Base-by-base conservation (phyloP, 192 early-diverging fungal species). In the Backusella tarrabulga region DNA sequence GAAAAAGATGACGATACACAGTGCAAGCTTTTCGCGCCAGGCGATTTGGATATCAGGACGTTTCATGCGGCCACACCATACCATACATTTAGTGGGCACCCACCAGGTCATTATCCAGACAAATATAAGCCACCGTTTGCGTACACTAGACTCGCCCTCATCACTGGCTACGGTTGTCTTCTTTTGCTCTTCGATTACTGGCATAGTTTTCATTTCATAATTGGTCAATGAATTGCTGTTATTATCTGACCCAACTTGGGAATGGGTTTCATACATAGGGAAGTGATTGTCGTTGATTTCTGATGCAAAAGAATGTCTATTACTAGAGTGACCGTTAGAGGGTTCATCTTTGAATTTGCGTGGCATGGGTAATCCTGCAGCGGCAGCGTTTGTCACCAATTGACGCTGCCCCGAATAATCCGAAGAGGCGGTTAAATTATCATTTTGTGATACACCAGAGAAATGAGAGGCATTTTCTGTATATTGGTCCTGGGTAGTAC, bases 11-110 rank as follows among this genome's bases (percentile, higher is more conserved):
- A 99, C 81, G 77, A 94, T 80, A 75, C 95, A 96, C n/a, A 99
- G 88, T 5, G 98, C 92, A 6, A 97, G 89, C 83, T 99, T 98
- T 83, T 99, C 98, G 68, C 98, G 90, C 98, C 98, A 99, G 15
- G 98, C 98, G 84, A 95, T 88, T 41, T 90, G 93, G 63, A 95
- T 84, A 78, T 95, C 94, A 23, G 83, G 86, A 67, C 90, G 88
- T 80, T 91, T 88, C 90, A 97, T 94, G 35, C 92, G 87, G 17
- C 95, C 95, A 79, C 93, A 92, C 77, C 81, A 88, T 14, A 41
- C 71, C 69, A 99, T 75, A n/a, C 83, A 88, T 38, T 73, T 74
- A 29, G 88, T 87, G 17, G 97, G 97, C 50, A 99, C 86, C 92
- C 90, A 93, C 92, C 92, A 95, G 12, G 90, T 95, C 72, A 87